Conservation (phyloP, 2,329 filamentous ascomycete genomes). For the Hypoxylon sp. region DNA sequence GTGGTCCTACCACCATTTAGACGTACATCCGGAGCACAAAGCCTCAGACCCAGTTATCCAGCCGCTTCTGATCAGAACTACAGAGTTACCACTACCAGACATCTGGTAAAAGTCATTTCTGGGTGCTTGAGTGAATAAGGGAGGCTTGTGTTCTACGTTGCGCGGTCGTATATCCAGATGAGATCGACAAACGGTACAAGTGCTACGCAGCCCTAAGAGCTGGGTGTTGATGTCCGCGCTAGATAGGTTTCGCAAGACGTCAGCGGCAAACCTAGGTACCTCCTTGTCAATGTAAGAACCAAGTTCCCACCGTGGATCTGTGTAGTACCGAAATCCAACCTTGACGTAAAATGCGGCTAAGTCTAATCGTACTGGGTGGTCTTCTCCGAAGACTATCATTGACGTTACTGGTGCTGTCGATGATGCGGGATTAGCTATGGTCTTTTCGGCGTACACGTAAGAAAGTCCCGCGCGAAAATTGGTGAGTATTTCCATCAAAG, state of each 20-base stretch:
- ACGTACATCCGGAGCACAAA: not conserved
- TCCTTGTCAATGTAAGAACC: not conserved
- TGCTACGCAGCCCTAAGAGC: not conserved
- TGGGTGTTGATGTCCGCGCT: not conserved
- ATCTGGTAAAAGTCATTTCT: not conserved
- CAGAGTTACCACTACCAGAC: not conserved
- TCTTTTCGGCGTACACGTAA: not conserved
- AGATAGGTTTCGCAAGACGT: not conserved
- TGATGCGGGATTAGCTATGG: not conserved
- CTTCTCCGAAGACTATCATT: not conserved
- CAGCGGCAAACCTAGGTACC: not conserved
- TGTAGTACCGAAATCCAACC: not conserved
- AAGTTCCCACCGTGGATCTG: not conserved
- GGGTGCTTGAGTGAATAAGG: not conserved
- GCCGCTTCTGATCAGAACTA: not conserved
- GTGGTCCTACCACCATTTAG: too few relatives aligned
- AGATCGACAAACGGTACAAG: not conserved
- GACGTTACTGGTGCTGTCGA: not conserved
- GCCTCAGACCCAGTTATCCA: not conserved
- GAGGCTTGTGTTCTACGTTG: not conserved
- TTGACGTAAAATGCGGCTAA: not conserved
- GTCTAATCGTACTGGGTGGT: not conserved
- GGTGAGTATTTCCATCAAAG: not conserved
- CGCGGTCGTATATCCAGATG: not conserved
- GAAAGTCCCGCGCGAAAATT: not conserved